These are phyloP conservation scores for Colletotrichum nymphaeae DNA, from an alignment of 2,329 filamentous ascomycete genomes.

Conservation along the genomic window DNA sequence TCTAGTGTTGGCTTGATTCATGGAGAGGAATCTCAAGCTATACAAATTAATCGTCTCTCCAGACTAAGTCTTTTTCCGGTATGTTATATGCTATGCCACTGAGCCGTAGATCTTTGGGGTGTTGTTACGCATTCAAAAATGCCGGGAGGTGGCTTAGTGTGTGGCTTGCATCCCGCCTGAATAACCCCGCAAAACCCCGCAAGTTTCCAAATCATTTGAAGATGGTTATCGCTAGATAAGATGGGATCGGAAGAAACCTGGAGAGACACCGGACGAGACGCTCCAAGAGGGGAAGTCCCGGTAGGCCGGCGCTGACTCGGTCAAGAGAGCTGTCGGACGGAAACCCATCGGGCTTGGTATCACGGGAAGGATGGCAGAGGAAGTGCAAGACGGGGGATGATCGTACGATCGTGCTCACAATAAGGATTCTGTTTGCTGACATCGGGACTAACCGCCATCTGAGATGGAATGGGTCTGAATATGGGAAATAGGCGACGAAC, in stretches of 20 bases:
- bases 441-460: slow-evolving; percentile 13
- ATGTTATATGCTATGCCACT: too few relatives aligned
- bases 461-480: neutral
- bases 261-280: neutral
- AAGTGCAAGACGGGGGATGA: neutral
- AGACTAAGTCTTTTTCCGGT: too few relatives aligned
- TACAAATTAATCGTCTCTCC: too few relatives aligned
- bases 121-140: neutral
- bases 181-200: slow-evolving; percentile 31
- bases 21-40: too few relatives aligned
- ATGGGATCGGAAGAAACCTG: slow-evolving; percentile 8
- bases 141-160: neutral
- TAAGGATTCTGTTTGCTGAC: neutral
- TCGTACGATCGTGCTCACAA: neutral
- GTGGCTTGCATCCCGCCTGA: neutral
- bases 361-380: neutral
- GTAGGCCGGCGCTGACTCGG: slow-evolving; percentile 7
- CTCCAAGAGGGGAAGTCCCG: neutral
- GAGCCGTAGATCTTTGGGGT: too few relatives aligned
- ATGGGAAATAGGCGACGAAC: slow-evolving; percentile 3
- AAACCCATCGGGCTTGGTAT: neutral
- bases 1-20: too few relatives aligned
- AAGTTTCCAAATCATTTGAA: slow-evolving; percentile 9
- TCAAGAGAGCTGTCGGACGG: neutral
- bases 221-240: neutral